These are phyloP conservation scores for Cicer cuneatum DNA, from an alignment of 306 rosid species.

Conservation along the genomic window DNA sequence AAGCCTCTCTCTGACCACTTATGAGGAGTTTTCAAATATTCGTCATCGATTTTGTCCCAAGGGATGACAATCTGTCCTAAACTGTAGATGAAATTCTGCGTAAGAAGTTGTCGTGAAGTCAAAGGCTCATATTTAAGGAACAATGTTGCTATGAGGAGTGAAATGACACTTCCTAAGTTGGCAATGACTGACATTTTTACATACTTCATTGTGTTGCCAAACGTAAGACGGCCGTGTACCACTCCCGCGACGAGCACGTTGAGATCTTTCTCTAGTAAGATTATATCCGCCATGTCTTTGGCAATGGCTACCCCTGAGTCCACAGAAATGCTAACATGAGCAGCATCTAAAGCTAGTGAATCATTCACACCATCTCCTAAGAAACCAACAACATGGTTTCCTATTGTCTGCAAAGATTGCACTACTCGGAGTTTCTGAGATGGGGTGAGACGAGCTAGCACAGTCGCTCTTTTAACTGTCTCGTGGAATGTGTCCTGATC, in stretches of 20 bases:
- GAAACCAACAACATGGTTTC: constrained; percentile 76
- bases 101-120: constrained; percentile 72
- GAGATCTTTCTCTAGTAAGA: constrained; percentile 82
- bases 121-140: constrained; percentile 66
- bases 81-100: constrained; percentile 77
- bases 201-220: constrained; percentile 89
- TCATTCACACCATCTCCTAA: constrained; percentile 83
- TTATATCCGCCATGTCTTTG: constrained; percentile 83
- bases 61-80: constrained; percentile 62
- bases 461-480: constrained; percentile 72
- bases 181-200: constrained; percentile 81
- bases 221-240: constrained; percentile 78
- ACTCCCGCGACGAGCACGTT: constrained; percentile 84
- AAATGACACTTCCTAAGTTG: constrained; percentile 72
- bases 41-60: constrained; percentile 80
- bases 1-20: constrained; percentile 65
- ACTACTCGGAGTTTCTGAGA: constrained; percentile 80
- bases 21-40: constrained; percentile 64
- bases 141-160: constrained; percentile 71
- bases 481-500: constrained; percentile 71
- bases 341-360: constrained; percentile 82
- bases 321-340: constrained; percentile 81
- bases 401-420: constrained; percentile 72
- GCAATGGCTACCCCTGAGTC: constrained; percentile 86
- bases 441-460: constrained; percentile 85